Base-by-base conservation (phyloP, 805 yeast genomes). In the Lachancea quebecensis region DNA sequence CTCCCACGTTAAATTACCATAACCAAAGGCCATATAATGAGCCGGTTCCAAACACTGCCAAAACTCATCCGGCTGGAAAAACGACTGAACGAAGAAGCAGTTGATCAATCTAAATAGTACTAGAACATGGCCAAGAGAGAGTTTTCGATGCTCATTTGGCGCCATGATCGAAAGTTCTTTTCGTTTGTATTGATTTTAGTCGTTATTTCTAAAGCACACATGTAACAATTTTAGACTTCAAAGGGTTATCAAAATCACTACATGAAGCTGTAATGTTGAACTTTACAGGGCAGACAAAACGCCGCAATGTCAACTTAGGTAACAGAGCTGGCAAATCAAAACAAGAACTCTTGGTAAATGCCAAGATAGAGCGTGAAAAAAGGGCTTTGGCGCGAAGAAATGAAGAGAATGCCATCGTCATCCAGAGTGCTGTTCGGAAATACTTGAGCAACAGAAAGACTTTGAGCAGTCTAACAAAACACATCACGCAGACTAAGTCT, bases 11-110 rank as follows among this genome's bases (percentile, higher is more conserved):
- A 79, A 59, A 54, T 78, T 77, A 0, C 99, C 99, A 50, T 81
- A 82, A 1, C 93, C 90, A 60, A 72, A 88, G 0, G 83, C 82
- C 32, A 73, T 67, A 3, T 57, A 46, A 62, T 89, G 96, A 0
- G 98, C 99, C 0, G 96, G 96, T 57, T 93, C 99, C 42, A 93
- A 67, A 0, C 90, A 72, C 65, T 93, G 99, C 80, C 82, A 93
- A 65, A 74, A 93, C 64, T 93, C 99, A 63, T 93, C 99, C 0
- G 99, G 91, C 62, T 93, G 99, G 66, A 93, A 93, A 59, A 79
- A 93, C 0, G 98, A 88, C 45, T 60, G 60, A 4, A 78, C 75
- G 1, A 80, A 61, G 18, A 85, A 58, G 0, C 95, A 77, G 62
- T 89, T 88, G 55, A 76, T 29, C 9, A 82, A 50, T 34, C 95